These are phyloP conservation scores for Platismatia glauca DNA, from an alignment of 495 filamentous ascomycete species.

Conservation along the genomic window DNA sequence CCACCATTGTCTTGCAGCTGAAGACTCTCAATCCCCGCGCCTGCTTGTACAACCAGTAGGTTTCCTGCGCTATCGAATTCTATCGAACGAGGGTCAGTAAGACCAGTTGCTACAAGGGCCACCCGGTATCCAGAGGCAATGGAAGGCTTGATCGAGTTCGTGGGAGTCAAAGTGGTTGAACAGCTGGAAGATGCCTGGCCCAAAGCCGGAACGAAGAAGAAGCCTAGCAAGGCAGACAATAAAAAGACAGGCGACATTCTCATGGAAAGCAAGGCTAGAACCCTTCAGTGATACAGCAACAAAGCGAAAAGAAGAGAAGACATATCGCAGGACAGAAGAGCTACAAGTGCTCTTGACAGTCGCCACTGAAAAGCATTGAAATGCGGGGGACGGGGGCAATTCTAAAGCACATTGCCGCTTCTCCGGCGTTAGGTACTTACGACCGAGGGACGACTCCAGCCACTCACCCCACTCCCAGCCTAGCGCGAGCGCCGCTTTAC, in stretches of 20 bases:
- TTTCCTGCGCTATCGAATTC: conserved; percentile 50
- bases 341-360: background rate
- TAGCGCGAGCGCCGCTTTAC: too few species aligned
- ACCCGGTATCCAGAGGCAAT: conserved; percentile 49
- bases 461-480: too few species aligned
- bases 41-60: conserved; percentile 51
- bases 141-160: conserved; percentile 33
- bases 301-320: background rate
- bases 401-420: conserved; percentile 5
- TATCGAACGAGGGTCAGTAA: conserved; percentile 49
- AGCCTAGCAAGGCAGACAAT: conserved; percentile 5
- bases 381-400: background rate
- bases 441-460: background rate
- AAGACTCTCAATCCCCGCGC: conserved; percentile 46
- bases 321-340: background rate
- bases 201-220: conserved; percentile 1
- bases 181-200: conserved; percentile 21
- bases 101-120: conserved; percentile 44
- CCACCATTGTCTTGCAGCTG: conserved; percentile 41
- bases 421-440: too few species aligned
- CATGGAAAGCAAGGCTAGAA: background rate
- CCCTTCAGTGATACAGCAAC: background rate
- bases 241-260: conserved; percentile 5
- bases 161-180: conserved; percentile 22
- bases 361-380: background rate